Evolutionary conservation across 2,329 filamentous ascomycete genomes (phyloP).

Genomic region (Trichoderma atroviride): DNA sequence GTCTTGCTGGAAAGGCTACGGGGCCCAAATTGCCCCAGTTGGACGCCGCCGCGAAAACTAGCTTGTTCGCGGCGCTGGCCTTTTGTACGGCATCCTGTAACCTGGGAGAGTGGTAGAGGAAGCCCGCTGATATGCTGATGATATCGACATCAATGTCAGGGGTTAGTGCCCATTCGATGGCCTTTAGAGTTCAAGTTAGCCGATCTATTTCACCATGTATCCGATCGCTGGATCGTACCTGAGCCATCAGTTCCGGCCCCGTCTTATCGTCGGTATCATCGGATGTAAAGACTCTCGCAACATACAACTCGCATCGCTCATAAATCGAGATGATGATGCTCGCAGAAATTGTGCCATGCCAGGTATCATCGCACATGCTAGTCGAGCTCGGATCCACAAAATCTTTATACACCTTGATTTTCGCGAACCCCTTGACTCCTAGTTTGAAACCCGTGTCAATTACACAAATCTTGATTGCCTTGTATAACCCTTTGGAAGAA

Average conservation of each 20-base stretch:
- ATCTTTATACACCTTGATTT: not conserved
- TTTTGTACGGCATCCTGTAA: not conserved
- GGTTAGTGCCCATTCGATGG: not conserved
- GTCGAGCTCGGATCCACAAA: not conserved
- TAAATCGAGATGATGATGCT: not conserved
- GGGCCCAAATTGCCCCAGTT: not conserved
- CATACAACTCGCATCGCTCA: not conserved
- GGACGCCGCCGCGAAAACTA: not conserved
- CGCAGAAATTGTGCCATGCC: not conserved
- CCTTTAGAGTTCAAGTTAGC: not conserved
- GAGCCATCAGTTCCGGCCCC: not conserved
- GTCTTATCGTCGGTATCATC: not conserved
- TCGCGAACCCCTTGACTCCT: not conserved
- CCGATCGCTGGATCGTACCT: too few relatives aligned
- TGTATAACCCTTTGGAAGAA: not conserved
- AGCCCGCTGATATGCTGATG: not conserved
- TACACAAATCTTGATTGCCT: not conserved
- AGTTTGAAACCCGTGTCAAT: not conserved
- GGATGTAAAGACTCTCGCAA: not conserved
- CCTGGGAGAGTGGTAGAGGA: not conserved
- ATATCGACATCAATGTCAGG: not conserved
- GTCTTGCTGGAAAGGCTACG: not conserved
- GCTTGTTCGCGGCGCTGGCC: not conserved
- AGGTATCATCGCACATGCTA: not conserved
- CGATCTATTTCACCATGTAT: too few relatives aligned